Conservation (phyloP, 768 basidiomycete genomes). For the Naganishia kalamii region DNA sequence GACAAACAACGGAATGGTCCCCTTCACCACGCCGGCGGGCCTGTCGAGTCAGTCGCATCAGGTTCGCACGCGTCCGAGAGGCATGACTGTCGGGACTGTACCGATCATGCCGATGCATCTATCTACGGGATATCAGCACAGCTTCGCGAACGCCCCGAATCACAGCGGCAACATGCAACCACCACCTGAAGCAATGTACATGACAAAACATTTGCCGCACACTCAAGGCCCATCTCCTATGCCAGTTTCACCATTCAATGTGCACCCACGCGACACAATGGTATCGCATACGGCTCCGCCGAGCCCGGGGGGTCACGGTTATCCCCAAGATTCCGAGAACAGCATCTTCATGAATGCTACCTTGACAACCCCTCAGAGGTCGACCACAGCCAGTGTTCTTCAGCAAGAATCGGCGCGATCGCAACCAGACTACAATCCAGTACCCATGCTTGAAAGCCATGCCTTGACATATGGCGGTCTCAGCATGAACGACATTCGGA, state of each 20-base stretch:
- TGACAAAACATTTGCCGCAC: constrained; percentile 39
- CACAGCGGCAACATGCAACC: neutral
- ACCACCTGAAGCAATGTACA: neutral
- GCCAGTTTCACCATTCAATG: constrained; percentile 10
- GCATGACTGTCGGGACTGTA: constrained; percentile 10
- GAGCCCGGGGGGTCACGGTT: constrained; percentile 31
- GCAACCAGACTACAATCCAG: constrained; percentile 25
- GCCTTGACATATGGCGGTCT: constrained; percentile 11
- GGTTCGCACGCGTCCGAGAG: neutral
- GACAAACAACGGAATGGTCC: neutral
- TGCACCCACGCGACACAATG: constrained; percentile 38
- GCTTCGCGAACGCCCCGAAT: neutral
- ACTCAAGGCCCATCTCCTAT: constrained; percentile 19
- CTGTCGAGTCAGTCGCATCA: neutral
- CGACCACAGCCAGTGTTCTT: constrained; percentile 20
- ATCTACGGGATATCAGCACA: neutral
- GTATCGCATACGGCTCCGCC: constrained; percentile 45
- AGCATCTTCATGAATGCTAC: constrained; percentile 24
- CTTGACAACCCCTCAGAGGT: constrained; percentile 1
- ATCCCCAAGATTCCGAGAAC: neutral
- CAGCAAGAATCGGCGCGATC: constrained; percentile 38
- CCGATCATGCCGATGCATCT: constrained; percentile 4
- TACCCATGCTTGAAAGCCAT: constrained; percentile 20
- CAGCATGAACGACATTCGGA: constrained; percentile 8
- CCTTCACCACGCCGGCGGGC: constrained; percentile 5